Conservation (phyloP, 306 rosid genomes). For the Erythrophleum fordii region DNA sequence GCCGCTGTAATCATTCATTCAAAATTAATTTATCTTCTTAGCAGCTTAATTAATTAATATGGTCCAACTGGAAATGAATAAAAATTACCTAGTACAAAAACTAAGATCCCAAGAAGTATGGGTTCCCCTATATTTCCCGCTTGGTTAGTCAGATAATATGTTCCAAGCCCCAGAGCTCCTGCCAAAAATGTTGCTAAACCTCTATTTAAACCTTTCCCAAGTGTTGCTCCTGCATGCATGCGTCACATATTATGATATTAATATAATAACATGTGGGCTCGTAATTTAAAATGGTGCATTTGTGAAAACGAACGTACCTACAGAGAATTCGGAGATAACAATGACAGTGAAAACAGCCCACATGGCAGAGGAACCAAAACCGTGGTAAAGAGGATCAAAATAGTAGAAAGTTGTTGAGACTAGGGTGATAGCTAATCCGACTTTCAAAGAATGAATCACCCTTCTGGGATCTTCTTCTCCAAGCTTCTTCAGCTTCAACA, state of each 20-base stretch:
- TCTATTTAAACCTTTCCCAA: conserved; percentile 49
- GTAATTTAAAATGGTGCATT: no score
- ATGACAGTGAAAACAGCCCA: conserved; percentile 52
- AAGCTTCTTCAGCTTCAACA: conserved; percentile 39
- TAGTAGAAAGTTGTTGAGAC: conserved; percentile 40
- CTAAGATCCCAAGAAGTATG: conserved; percentile 33
- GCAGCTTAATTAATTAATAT: no score
- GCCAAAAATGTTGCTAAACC: conserved; percentile 43
- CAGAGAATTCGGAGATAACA: conserved; percentile 47
- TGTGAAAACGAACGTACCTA: conserved; percentile 26
- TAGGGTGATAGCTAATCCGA: conserved; percentile 44
- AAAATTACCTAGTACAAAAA: conserved; percentile 32
- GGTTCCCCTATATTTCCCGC: not conserved
- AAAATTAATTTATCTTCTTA: no score
- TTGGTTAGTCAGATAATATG: not conserved
- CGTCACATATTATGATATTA: no score
- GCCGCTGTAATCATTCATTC: conserved; percentile 38
- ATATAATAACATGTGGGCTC: no score
- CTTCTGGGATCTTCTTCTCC: conserved; percentile 60
- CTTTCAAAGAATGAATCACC: conserved; percentile 49
- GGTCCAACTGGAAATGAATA: no score
- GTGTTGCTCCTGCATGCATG: conserved; percentile 44
- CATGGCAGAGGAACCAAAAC: conserved; percentile 40
- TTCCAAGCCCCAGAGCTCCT: conserved; percentile 39
- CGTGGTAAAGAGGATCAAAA: conserved; percentile 35